phyloP scores from a whole-genome alignment of 1,284 basidiomycete species.

The Schizopora paradoxa region DNA sequence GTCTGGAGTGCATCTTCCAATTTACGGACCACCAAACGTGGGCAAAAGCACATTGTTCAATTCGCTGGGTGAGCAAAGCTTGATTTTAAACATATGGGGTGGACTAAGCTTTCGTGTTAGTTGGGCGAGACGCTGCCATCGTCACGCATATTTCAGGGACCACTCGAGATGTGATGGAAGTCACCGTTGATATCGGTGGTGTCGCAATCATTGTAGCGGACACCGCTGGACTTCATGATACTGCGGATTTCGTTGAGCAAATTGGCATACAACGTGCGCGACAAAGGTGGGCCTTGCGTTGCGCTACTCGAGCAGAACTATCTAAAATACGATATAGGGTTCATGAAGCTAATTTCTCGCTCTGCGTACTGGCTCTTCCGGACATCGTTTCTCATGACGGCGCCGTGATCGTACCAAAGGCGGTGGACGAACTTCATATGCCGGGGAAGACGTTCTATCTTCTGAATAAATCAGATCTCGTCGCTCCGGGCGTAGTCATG shows the following conservation, averaged over 20 bases:
- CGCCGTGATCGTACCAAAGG: conserved; percentile 37
- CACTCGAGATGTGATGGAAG: conserved; percentile 79
- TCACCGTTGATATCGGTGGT: conserved; percentile 83
- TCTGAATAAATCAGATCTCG: conserved; percentile 70
- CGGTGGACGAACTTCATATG: conserved; percentile 44
- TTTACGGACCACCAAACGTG: conserved; percentile 82
- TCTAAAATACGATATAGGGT: conserved; percentile 40
- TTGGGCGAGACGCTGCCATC: conserved; percentile 82
- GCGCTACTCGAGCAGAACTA: background rate
- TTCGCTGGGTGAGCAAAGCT: conserved; percentile 27
- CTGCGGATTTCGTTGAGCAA: conserved; percentile 69
- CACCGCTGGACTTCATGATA: conserved; percentile 77
- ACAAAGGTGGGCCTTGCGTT: conserved; percentile 48
- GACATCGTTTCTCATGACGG: conserved; percentile 34
- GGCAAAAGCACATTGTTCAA: conserved; percentile 28
- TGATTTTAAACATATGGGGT: conserved; percentile 3
- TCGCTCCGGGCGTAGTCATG: conserved; percentile 20
- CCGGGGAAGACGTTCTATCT: conserved; percentile 53
- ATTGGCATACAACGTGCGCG: conserved; percentile 76
- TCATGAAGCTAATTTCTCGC: conserved; percentile 55
- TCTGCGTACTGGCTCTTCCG: conserved; percentile 74
- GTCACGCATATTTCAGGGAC: conserved; percentile 84
- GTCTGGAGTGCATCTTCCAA: conserved; percentile 75
- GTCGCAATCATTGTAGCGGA: conserved; percentile 77
- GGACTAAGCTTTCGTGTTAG: too few relatives aligned